phyloP scores from a whole-genome alignment of 306 rosid species.

The Astragalus glycyphyllos region DNA sequence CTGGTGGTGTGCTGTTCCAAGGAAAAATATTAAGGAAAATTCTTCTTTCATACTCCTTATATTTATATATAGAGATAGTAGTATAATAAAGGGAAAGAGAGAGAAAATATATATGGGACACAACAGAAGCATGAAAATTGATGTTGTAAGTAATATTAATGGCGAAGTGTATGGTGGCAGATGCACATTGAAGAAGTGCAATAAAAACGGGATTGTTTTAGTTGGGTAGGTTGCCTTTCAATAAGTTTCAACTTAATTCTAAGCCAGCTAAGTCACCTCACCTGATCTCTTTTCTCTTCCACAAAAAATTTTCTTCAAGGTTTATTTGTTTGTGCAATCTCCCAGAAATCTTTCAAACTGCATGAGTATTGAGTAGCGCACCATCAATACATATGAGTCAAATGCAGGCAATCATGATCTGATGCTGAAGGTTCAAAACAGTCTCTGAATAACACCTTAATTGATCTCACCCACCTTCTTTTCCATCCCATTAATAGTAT shows the following conservation, averaged over 20 bases:
- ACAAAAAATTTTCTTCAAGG: constrained; percentile 32
- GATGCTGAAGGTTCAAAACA: constrained; percentile 56
- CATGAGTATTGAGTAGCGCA: constrained; percentile 17
- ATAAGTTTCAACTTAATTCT: constrained; percentile 32
- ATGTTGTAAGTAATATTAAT: constrained; percentile 48
- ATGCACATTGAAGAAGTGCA: constrained; percentile 72
- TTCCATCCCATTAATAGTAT: constrained; percentile 56
- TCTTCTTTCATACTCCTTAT: not conserved
- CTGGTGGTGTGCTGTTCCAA: constrained; percentile 24
- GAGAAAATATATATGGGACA: not conserved
- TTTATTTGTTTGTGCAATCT: constrained; percentile 43
- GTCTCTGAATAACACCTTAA: constrained; percentile 43
- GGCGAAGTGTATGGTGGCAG: constrained; percentile 68
- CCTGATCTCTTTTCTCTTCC: constrained; percentile 16
- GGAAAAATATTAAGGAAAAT: not conserved
- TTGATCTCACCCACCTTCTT: constrained; percentile 65
- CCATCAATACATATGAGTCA: constrained; percentile 51
- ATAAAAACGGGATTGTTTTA: constrained; percentile 61
- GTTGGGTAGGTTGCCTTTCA: constrained; percentile 77
- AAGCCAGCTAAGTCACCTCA: not conserved
- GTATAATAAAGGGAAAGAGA: not conserved
- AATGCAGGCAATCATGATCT: constrained; percentile 73
- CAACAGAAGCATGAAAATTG: not conserved
- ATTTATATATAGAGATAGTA: not conserved
- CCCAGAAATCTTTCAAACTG: not conserved